A percentile compares a stretch with the other conserved stretches of the same genome.
Evolutionary conservation across 257 asterid genomes (phyloP).

Genomic region (Fraxinus pennsylvanica): DNA sequence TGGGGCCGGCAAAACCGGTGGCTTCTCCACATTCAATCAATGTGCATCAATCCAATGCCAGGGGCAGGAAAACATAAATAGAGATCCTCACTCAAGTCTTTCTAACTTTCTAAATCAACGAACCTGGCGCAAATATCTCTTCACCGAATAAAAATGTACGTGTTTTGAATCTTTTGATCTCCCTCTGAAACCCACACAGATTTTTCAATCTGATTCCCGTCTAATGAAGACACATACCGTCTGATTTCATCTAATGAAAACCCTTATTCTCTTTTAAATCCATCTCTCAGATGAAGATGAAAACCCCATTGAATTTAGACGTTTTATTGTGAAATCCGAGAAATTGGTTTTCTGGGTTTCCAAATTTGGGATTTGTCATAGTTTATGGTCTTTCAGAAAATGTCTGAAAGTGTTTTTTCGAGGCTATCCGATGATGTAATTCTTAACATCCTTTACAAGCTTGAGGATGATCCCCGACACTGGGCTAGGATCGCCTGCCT

Average conservation of each 20-base stretch:
- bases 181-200: neutral
- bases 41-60: neutral
- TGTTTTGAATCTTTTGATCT: neutral
- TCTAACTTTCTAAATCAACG: neutral
- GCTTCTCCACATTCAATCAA: neutral
- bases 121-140: neutral
- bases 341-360: neutral
- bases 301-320: neutral
- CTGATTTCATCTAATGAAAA: neutral
- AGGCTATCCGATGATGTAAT: conserved; percentile 76
- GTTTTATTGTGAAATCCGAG: neutral
- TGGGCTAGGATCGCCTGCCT: conserved; percentile 90
- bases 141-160: neutral
- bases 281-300: neutral
- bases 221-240: neutral
- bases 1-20: neutral
- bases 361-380: neutral
- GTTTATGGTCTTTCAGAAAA: conserved; percentile 14
- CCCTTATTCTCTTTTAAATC: neutral
- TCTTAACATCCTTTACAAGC: conserved; percentile 73
- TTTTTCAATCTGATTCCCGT: neutral
- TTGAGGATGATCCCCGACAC: conserved; percentile 78
- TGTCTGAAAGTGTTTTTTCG: conserved; percentile 56
- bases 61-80: neutral
- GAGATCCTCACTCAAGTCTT: too few relatives aligned